Base-by-base conservation (phyloP, 108 stramenopile genomes). In the Heterococcus sp. region DNA sequence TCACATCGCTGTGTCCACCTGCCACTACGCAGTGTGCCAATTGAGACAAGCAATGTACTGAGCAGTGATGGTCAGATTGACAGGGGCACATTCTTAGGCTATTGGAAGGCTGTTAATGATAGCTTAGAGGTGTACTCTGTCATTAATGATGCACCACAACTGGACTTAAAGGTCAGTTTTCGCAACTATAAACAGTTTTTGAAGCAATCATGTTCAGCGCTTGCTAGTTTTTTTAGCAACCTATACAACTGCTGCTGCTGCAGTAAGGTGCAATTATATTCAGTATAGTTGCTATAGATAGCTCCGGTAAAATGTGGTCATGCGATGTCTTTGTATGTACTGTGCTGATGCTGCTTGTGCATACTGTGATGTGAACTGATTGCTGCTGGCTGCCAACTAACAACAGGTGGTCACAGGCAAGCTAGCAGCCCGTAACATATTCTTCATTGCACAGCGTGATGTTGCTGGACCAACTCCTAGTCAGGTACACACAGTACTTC, bases 101-200 rank as follows among this genome's bases (percentile, higher is more conserved):
- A 67, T 4, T 88, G 87, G 87, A 88, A 88, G 76, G 35, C 71
- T 37, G 66, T 85, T 2, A 77, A 83, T 32, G 85, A 86, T 36
- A 27, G 77, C 27, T 35, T 14, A 66, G 94, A 96, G 75, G 96
- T 95, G 92, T 21, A 29, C 2, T 29, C 67, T 0, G 28, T 29
- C 28, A 29, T 29, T 26, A 29, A 11, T 0, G 26, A 68, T 32
- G 67, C 67, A 14, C 67, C 67, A 31, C 8, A 14, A 14, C 0
- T n/a, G 67, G 1, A 29, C 67, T 11, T 68, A 11, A 29, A n/a
- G 67, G 29, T 68, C 8, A 31, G 67, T 68, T 8, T 68, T 1
- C 28, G 67, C 33, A 11, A 68, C 1, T 30, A 14, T 14, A n/a
- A n/a, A n/a, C n/a, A n/a, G n/a, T n/a, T n/a, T n/a, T n/a, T 64